Percentiles rank a stretch among this genome's conserved stretches.
These are phyloP conservation scores for Monosporascus sp. DNA, from an alignment of 2,329 filamentous ascomycete genomes.

Conservation along the genomic window DNA sequence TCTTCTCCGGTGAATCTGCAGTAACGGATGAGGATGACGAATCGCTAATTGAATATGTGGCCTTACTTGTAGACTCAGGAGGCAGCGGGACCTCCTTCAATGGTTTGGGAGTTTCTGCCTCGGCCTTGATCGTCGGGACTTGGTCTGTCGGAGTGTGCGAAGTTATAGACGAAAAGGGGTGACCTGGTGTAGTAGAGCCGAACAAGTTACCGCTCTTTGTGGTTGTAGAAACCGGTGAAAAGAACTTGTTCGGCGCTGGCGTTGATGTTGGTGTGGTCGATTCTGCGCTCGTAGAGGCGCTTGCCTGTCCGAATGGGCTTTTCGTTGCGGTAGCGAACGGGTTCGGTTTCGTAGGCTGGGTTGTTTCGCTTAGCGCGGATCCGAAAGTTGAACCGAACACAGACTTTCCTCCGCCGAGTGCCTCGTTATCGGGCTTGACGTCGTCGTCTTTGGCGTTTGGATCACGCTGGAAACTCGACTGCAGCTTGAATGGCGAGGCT, in stretches of 20 bases:
- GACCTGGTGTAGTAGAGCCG: conserved; percentile 24
- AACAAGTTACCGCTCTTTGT: conserved; percentile 28
- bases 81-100: conserved; percentile 37
- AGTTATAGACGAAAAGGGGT: conserved; percentile 13
- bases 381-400: conserved; percentile 60
- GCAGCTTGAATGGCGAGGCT: conserved; percentile 59
- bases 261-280: conserved; percentile 49
- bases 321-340: conserved; percentile 17
- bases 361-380: conserved; percentile 47
- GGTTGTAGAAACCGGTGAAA: conserved; percentile 34
- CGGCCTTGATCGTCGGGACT: conserved; percentile 32
- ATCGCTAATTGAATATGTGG: conserved; percentile 42
- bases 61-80: conserved; percentile 51
- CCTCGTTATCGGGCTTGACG: conserved; percentile 25
- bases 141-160: conserved; percentile 17
- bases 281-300: conserved; percentile 14
- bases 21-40: conserved; percentile 49
- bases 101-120: conserved; percentile 28
- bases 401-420: conserved; percentile 34
- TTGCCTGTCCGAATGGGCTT: conserved; percentile 15
- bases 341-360: conserved; percentile 31
- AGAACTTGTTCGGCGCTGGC: conserved; percentile 42
- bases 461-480: conserved; percentile 63
- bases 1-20: conserved; percentile 20
- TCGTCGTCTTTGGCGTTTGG: conserved; percentile 55